These are phyloP conservation scores for Platanthera guangdongensis DNA, from an alignment of 106 monocot species.

Conservation along the genomic window DNA sequence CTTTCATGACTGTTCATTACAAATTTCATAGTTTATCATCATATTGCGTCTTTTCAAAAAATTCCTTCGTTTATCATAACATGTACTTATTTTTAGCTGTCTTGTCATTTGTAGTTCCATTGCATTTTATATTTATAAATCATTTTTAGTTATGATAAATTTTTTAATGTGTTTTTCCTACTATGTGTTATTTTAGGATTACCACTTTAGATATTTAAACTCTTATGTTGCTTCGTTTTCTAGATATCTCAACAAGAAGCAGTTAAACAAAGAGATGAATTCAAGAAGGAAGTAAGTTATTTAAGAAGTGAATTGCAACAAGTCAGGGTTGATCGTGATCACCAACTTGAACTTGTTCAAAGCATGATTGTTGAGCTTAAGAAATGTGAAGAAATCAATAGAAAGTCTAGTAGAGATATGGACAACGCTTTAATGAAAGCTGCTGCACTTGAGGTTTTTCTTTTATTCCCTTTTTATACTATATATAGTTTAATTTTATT, in stretches of 20 bases:
- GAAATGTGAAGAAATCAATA: slow-evolving; percentile 20
- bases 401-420: slow-evolving; percentile 10
- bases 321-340: slow-evolving; percentile 72
- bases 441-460: slow-evolving; percentile 44
- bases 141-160: background rate
- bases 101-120: no score
- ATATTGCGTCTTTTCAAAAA: no score
- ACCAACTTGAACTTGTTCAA: slow-evolving; percentile 34
- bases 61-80: no score
- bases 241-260: slow-evolving; percentile 76
- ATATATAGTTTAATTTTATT: background rate
- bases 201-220: background rate
- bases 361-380: slow-evolving; percentile 29
- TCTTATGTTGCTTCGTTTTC: slow-evolving; percentile 4
- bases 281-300: slow-evolving; percentile 38
- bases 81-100: no score
- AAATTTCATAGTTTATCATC: no score
- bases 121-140: background rate
- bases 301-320: slow-evolving; percentile 65
- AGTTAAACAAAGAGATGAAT: slow-evolving; percentile 54
- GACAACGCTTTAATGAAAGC: slow-evolving; percentile 16
- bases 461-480: background rate
- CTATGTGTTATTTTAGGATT: background rate
- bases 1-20: no score
- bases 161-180: background rate